Evolutionary conservation across 441 rosid genomes (phyloP), one percentile per base, ranked within the genome.

Genomic region (Capsella rubella): DNA sequence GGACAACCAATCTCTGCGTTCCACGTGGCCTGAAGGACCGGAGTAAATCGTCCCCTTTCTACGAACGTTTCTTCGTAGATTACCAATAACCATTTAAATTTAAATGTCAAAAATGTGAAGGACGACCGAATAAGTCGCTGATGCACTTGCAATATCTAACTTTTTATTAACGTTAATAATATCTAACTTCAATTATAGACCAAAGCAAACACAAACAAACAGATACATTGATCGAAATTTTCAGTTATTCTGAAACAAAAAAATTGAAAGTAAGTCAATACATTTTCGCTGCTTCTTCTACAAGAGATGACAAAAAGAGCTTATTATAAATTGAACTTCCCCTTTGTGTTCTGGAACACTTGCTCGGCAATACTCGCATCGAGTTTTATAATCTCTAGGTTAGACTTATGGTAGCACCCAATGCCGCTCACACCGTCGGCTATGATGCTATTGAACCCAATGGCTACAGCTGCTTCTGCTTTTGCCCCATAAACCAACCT

Each of bases 331-430:
- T 1, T n/a, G 50, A 46, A 46, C 18, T 6, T 46, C 18, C 11
- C 50, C 18, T 15, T 46, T 14, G 18, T 46, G 2, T 46, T 46
- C 50, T 6, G 18, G 21, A 46, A 46, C 12, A 46, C 18, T 76
- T 85, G 87, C 73, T 85, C 95, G 1, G 95, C 92, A 18, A 84
- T 82, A 39, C 28, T 77, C 1, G 83, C 87, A 71, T 88, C 90
- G 4, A 89, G 89, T 56, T 76, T 77, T 75, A 83, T 77, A 5
- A 51, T 51, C 56, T 51, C 56, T 12, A 51, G n/a, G 56, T 11
- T 21, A 51, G 56, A 51, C 1, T 51, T 51, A 25, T 21, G 56
- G 56, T 51, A 25, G 7, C 31, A 1, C 56, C 32, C 56, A 10
- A 27, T 9, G n/a, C 56, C 32, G 10, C n/a, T 11, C 8, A 51